Conservation (phyloP, 116 monocot species). For the Zostera marina region DNA sequence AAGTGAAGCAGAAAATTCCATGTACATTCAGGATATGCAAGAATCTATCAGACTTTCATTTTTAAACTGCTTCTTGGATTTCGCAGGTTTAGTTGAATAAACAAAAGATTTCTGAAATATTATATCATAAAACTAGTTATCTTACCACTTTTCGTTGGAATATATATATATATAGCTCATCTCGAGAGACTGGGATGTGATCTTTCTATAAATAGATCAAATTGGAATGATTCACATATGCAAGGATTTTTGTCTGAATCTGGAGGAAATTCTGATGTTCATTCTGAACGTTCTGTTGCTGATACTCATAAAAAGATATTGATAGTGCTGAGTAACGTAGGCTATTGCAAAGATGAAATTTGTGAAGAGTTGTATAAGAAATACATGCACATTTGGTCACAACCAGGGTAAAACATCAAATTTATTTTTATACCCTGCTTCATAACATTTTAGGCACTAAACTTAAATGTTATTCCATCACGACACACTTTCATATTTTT, state of each 20-base stretch:
- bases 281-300: conserved; percentile 22
- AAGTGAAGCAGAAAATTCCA: conserved; percentile 45
- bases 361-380: conserved; percentile 51
- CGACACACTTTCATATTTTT: no score
- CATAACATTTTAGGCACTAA: no score
- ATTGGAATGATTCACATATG: conserved; percentile 27
- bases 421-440: background rate
- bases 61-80: conserved; percentile 75
- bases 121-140: background rate
- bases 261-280: conserved; percentile 23
- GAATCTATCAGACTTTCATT: conserved; percentile 87
- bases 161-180: conserved; percentile 75
- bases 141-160: background rate
- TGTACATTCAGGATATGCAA: conserved; percentile 72
- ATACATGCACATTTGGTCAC: conserved; percentile 78
- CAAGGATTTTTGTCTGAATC: conserved; percentile 40
- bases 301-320: conserved; percentile 80
- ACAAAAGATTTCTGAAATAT: background rate
- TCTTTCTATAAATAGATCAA: conserved; percentile 35
- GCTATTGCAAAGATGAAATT: conserved; percentile 95
- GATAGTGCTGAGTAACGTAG: conserved; percentile 86
- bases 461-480: no score
- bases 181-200: conserved; percentile 71
- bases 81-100: conserved; percentile 41
- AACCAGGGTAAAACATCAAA: conserved; percentile 29